These are phyloP conservation scores for Eimeria brunetti DNA, from an alignment of 169 alveolate species.

Conservation along the genomic window DNA sequence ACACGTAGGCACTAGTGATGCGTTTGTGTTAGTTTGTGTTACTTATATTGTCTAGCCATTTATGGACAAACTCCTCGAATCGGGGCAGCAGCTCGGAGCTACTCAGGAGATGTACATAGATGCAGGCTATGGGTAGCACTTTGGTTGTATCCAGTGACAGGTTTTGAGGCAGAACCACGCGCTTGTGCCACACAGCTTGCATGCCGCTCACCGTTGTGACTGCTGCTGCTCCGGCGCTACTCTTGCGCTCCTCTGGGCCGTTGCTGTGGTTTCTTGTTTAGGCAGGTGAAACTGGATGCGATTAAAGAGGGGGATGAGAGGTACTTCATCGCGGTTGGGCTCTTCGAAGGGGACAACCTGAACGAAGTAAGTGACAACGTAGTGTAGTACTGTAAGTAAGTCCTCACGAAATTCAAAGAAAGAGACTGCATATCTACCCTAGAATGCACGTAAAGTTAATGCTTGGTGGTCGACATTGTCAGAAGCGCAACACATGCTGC, in stretches of 20 bases:
- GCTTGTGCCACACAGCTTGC: not conserved
- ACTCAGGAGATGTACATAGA: no score
- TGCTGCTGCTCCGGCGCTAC: not conserved
- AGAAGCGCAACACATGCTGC: no score
- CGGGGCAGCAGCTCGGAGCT: not conserved
- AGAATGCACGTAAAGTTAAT: not conserved
- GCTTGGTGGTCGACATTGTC: no score
- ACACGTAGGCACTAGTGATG: no score
- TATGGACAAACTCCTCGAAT: not conserved
- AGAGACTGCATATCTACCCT: not conserved
- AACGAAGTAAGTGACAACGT: slow-evolving; percentile 22
- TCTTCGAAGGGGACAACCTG: slow-evolving; percentile 76
- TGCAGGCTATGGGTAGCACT: no score
- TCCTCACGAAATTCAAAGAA: not conserved
- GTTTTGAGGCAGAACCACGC: not conserved
- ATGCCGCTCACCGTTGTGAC: not conserved
- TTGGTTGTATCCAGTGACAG: not conserved
- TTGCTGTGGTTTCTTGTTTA: not conserved
- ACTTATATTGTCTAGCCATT: not conserved
- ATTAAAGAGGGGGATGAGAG: slow-evolving; percentile 47
- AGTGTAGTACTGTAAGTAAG: not conserved
- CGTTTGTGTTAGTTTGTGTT: not conserved
- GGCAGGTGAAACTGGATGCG: slow-evolving; percentile 57
- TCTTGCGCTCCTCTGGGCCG: not conserved
- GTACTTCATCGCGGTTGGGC: slow-evolving; percentile 72